Evolutionary conservation across 441 rosid species (phyloP).

Genomic region (Mallotus repandus): DNA sequence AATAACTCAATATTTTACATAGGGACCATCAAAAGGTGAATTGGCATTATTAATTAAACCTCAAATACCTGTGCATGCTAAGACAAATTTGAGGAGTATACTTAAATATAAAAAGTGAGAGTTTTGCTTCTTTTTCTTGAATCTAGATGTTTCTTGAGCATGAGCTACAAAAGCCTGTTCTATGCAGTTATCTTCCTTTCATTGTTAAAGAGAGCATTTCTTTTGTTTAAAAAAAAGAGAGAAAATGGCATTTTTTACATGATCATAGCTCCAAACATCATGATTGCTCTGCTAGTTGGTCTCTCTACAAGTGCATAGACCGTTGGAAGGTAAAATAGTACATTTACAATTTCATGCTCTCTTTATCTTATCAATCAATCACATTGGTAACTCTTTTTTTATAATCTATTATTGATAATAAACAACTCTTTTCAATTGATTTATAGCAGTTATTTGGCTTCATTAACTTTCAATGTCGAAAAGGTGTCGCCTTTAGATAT

Average conservation of each 20-base stretch:
- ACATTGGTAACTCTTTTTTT: background rate
- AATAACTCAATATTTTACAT: too few species aligned
- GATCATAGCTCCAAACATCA: slow-evolving; percentile 91
- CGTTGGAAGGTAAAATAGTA: slow-evolving; percentile 52
- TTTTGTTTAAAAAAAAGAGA: background rate
- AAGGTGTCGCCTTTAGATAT: slow-evolving; percentile 40
- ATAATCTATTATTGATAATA: too few species aligned
- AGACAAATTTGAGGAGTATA: too few species aligned
- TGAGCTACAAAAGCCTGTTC: background rate
- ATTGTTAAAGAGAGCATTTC: background rate
- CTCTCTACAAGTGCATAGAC: slow-evolving; percentile 93
- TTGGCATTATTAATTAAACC: too few species aligned
- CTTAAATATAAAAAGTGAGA: too few species aligned
- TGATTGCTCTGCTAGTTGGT: slow-evolving; percentile 93
- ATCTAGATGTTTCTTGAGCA: too few species aligned
- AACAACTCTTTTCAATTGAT: background rate
- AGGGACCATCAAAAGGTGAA: too few species aligned
- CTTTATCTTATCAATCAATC: background rate
- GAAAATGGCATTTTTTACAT: slow-evolving; percentile 73
- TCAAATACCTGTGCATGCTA: too few species aligned
- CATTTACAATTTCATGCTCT: background rate
- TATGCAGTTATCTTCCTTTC: background rate
- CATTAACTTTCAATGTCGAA: background rate
- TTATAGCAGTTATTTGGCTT: background rate
- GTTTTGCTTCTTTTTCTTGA: too few species aligned